Conservation (phyloP, 192 early-diverging fungal species). For the Chytriomyces sp. region DNA sequence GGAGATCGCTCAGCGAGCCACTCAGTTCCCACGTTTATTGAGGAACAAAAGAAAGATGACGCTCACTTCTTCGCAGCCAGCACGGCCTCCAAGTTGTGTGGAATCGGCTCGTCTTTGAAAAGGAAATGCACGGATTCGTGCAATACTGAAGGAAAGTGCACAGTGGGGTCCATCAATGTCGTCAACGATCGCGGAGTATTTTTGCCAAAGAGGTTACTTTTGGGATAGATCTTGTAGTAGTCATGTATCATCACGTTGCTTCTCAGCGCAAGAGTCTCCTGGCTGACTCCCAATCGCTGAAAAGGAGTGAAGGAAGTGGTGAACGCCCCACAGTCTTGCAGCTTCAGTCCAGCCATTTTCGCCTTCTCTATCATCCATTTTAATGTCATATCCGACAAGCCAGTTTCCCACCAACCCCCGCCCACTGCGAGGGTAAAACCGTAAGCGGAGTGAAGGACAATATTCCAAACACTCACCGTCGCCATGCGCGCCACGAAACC, state of each 20-base stretch:
- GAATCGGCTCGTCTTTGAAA: slow-evolving; percentile 3
- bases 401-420: slow-evolving; percentile 37
- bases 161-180: neutral
- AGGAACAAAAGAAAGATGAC: too few species aligned
- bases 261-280: neutral
- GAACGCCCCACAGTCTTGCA: neutral
- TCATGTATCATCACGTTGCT: slow-evolving; percentile 10
- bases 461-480: too few species aligned
- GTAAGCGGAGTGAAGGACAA: too few species aligned
- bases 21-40: too few species aligned
- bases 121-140: slow-evolving; percentile 1
- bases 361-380: slow-evolving; percentile 32
- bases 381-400: slow-evolving; percentile 15
- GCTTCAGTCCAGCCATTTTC: slow-evolving; percentile 14
- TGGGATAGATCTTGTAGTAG: too few species aligned
- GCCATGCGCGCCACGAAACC: slow-evolving; percentile 32
- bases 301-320: slow-evolving; percentile 7
- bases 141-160: neutral
- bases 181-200: slow-evolving; percentile 11
- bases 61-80: too few species aligned
- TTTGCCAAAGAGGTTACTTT: slow-evolving; percentile 10
- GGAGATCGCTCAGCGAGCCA: too few species aligned
- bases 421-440: too few species aligned
- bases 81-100: slow-evolving; percentile 15
- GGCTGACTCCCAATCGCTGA: slow-evolving; percentile 8